phyloP scores from a whole-genome alignment of 805 yeast species.

The Metschnikowia chrysomelidarum region DNA sequence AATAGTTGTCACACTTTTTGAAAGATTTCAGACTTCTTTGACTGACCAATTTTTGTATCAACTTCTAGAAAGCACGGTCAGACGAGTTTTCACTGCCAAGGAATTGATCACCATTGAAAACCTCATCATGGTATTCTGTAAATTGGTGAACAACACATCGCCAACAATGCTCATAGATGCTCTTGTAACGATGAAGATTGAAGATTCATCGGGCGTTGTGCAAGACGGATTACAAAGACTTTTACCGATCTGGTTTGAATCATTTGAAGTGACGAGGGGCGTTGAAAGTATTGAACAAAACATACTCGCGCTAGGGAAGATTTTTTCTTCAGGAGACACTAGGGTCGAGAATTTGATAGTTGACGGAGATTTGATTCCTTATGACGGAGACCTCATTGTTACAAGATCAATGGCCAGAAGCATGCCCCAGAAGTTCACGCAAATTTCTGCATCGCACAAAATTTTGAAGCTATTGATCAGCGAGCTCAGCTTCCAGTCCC shows the following conservation, averaged over 20 bases:
- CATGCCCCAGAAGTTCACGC: conserved; percentile 61
- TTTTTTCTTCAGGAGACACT: conserved; percentile 58
- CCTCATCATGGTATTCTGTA: conserved; percentile 71
- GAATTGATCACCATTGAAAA: conserved; percentile 76
- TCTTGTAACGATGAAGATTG: conserved; percentile 39
- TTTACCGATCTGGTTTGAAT: conserved; percentile 77
- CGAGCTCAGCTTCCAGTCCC: conserved; percentile 66
- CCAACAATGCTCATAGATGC: conserved; percentile 64
- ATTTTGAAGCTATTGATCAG: conserved; percentile 67
- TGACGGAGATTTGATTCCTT: conserved; percentile 73
- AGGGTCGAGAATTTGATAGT: conserved; percentile 54
- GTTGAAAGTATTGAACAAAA: conserved; percentile 64
- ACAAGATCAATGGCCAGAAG: conserved; percentile 81
- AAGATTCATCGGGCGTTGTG: conserved; percentile 18
- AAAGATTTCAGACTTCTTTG: conserved; percentile 44
- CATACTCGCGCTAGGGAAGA: conserved; percentile 66
- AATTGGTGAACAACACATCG: conserved; percentile 55
- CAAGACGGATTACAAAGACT: conserved; percentile 52
- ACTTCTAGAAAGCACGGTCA: conserved; percentile 72
- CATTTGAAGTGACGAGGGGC: conserved; percentile 81
- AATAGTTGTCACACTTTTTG: conserved; percentile 58
- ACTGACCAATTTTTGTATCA: conserved; percentile 44
- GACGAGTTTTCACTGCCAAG: conserved; percentile 61
- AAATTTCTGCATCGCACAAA: conserved; percentile 66
- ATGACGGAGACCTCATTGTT: conserved; percentile 61